Base-by-base conservation (phyloP, 2,329 filamentous ascomycete genomes). In the Microcyclospora pomicola region DNA sequence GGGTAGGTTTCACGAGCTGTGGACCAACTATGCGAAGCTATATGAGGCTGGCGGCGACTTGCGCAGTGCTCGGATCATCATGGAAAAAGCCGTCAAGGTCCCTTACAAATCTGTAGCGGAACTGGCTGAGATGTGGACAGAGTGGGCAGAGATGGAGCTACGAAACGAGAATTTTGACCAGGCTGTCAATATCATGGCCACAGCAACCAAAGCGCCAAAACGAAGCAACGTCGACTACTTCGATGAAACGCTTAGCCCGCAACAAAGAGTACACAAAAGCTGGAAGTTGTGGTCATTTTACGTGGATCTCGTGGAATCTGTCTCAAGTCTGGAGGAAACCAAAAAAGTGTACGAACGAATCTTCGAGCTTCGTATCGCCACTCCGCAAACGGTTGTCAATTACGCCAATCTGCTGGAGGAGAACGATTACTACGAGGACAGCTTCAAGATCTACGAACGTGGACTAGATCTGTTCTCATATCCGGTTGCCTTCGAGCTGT, bases 201-300 rank as follows among this genome's bases (percentile, higher is more conserved):
- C 94, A 60, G 91, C 91, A 13, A 88, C 91, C 5, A 87, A 94
- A 59, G 84, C 91, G n/a, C 87, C 91, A 0, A 96, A 96, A 61
- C 71, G 85, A 47, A 95, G 88, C n/a, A 92, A 78, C 2, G 86
- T 98, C n/a, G 91, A 98, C 64, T 98, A 96, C 58, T 98, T 96
- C 54, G 91, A 98, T 58, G 92, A 98, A 58, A 85, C 75, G 0
- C 67, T 98, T 6, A 86, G 85, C 2, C 88, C 91, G 3, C 91
- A 98, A 58, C 91, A 96, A 64, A 76, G 92, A 45, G 83, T 98
- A 2, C 91, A 98, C 66, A 98, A 98, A 69, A 94, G 85, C 57
- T 98, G 91, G 91, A 98, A 96, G 60, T 65, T 98, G 9, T 98
- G 91, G 91, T 94, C 86, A 62, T 98, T 98, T 67, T 98, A 98